These are phyloP conservation scores for Phaeotremella fagi DNA, from an alignment of 768 basidiomycete species.

Conservation along the genomic window DNA sequence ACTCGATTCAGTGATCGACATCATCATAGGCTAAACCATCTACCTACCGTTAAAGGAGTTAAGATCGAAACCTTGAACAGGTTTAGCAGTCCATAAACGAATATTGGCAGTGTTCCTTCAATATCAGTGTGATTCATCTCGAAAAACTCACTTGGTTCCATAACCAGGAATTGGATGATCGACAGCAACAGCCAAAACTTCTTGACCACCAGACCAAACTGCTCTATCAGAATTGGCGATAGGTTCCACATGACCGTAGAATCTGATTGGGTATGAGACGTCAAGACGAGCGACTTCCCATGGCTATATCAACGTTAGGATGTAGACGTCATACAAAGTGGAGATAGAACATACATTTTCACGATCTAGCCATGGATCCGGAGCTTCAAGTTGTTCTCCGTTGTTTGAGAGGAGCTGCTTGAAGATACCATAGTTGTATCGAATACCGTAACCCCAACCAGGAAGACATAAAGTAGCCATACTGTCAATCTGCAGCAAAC, in stretches of 20 bases:
- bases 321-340: background rate
- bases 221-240: slow-evolving; percentile 49
- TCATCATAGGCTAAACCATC: too few relatives aligned
- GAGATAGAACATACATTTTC: slow-evolving; percentile 32
- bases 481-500: slow-evolving; percentile 60
- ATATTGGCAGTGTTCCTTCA: slow-evolving; percentile 83
- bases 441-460: slow-evolving; percentile 88
- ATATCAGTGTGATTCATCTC: slow-evolving; percentile 47
- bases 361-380: slow-evolving; percentile 52
- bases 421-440: slow-evolving; percentile 93
- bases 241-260: slow-evolving; percentile 78
- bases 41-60: slow-evolving; percentile 87
- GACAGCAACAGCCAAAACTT: slow-evolving; percentile 87
- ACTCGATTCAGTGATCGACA: too few relatives aligned
- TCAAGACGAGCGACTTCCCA: slow-evolving; percentile 56
- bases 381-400: slow-evolving; percentile 51
- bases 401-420: slow-evolving; percentile 69
- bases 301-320: slow-evolving; percentile 25
- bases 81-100: slow-evolving; percentile 58
- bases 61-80: slow-evolving; percentile 77
- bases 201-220: slow-evolving; percentile 71
- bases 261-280: slow-evolving; percentile 63
- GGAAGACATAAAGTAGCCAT: slow-evolving; percentile 84
- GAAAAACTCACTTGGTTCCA: slow-evolving; percentile 15
- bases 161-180: slow-evolving; percentile 71